Base-by-base conservation (phyloP, 495 filamentous ascomycete species). In the Amniculicola lignicola region DNA sequence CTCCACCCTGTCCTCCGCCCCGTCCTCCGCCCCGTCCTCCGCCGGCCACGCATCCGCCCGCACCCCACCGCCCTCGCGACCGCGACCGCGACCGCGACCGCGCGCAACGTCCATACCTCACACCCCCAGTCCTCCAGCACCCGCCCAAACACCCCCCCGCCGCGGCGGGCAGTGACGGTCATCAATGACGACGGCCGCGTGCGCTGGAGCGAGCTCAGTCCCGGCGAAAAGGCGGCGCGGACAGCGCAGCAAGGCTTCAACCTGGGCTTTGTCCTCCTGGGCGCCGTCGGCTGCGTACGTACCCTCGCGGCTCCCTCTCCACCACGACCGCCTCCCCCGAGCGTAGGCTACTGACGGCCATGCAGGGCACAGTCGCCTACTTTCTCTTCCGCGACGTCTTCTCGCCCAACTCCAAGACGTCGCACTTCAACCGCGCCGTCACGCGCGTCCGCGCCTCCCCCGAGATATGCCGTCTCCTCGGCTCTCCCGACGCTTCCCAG, bases 191-290 rank as follows among this genome's bases (percentile, higher is more conserved):
- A 89, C 69, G 88, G 89, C 11, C 76, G 82, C 63, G 83, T 92
- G 10, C 79, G 81, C 35, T 97, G 93, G 93, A 71, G 74, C 0
- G 77, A 91, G 23, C 78, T 98, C 27, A 87, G 81, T 11, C 68
- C 72, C 0, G 67, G 74, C 42, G 91, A 96, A 69, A 97, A 96
- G 67, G 83, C 83, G 5, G 84, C 84, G 44, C 82, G 94, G 36
- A 87, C 92, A 21, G 89, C 89, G 10, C 91, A 95, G 68, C 93
- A 96, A 62, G 83, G 86, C 11, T 84, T 93, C 70, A 97, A 95
- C 74, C 82, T 95, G 25, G 75, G 83, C 51, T 69, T 95, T 31
- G 80, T 97, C 2, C 46, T 92, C 6, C 74, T 84, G 4, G 93
- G 94, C 29, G 69, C 88, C 18, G 77, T 83, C 12, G 67, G 90